Evolutionary conservation across 805 yeast species (phyloP).

Genomic region (Candida loeiensis): DNA sequence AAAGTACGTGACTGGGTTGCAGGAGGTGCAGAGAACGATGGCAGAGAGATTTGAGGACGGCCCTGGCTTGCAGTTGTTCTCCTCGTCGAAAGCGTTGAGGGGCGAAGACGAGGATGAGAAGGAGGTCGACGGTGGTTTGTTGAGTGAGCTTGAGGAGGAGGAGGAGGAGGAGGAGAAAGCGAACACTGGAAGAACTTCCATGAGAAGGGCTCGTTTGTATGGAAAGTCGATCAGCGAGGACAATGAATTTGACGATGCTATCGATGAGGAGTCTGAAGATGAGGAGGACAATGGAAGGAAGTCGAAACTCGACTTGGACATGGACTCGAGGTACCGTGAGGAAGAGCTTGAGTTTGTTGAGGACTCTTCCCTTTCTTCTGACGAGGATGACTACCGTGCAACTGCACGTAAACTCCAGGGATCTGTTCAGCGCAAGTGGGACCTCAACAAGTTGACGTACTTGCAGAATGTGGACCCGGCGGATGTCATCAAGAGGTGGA

Average conservation of each 20-base stretch:
- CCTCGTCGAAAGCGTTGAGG: constrained; percentile 51
- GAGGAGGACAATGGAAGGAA: constrained; percentile 28
- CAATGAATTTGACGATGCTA: constrained; percentile 40
- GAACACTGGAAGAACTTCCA: constrained; percentile 58
- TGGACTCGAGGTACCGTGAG: constrained; percentile 34
- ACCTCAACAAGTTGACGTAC: constrained; percentile 76
- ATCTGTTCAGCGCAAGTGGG: constrained; percentile 59
- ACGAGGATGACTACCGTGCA: constrained; percentile 36
- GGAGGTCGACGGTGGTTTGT: constrained; percentile 28
- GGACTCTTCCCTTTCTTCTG: constrained; percentile 44
- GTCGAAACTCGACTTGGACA: constrained; percentile 48
- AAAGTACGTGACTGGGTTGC: constrained; percentile 75
- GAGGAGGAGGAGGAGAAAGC: constrained; percentile 30
- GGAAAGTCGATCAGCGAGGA: constrained; percentile 51
- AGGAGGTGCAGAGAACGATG: constrained; percentile 59
- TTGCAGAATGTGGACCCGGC: constrained; percentile 71
- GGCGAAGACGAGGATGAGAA: constrained; percentile 37
- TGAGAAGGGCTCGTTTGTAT: constrained; percentile 57
- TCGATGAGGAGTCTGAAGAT: constrained; percentile 36
- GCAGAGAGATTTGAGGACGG: constrained; percentile 56
- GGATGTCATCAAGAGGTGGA: constrained; percentile 74
- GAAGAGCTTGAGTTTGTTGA: constrained; percentile 43
- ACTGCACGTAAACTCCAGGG: constrained; percentile 64
- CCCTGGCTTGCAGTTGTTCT: constrained; percentile 73
- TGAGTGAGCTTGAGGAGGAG: constrained; percentile 29